These are phyloP conservation scores for Brachypodium distachyon DNA, from an alignment of 202 grass and related monocot species.

Conservation along the genomic window DNA sequence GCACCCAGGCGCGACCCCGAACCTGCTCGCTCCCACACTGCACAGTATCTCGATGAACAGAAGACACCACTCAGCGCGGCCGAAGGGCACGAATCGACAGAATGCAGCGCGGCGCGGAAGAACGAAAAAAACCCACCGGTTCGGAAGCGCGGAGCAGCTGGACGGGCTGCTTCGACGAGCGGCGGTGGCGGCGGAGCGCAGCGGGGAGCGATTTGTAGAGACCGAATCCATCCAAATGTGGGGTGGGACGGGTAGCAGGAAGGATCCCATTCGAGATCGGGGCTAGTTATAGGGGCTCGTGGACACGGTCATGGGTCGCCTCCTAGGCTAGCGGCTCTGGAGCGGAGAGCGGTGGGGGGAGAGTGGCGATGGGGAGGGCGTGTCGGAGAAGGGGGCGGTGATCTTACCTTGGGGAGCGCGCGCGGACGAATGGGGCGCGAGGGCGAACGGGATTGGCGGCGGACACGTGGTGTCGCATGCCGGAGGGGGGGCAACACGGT, in stretches of 20 bases:
- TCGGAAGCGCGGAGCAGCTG: not conserved
- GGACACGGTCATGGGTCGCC: not conserved
- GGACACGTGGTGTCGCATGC: constrained; percentile 26
- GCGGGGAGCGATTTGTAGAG: constrained; percentile 7
- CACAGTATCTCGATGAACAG: not conserved
- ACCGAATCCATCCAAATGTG: constrained; percentile 37
- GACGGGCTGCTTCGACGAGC: constrained; percentile 9
- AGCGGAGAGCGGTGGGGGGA: not conserved
- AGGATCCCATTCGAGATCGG: not conserved
- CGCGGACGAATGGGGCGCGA: not conserved
- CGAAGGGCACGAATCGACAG: not conserved
- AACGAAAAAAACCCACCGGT: constrained; percentile 2
- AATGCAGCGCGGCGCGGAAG: constrained; percentile 8
- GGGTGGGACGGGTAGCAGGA: not conserved
- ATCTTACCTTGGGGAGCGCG: constrained; percentile 30
- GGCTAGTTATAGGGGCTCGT: constrained; percentile 22
- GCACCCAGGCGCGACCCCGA: constrained; percentile 15
- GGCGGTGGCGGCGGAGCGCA: constrained; percentile 12
- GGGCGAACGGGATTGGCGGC: not conserved
- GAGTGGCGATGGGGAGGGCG: not conserved
- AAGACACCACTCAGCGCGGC: not conserved
- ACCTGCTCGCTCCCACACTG: constrained; percentile 36
- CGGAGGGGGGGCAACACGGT: not conserved
- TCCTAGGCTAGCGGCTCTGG: not conserved
- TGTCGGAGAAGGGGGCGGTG: constrained; percentile 13